Base-by-base conservation (phyloP, 1,139 yeast genomes). In the Debaryomycetaceae sp. region DNA sequence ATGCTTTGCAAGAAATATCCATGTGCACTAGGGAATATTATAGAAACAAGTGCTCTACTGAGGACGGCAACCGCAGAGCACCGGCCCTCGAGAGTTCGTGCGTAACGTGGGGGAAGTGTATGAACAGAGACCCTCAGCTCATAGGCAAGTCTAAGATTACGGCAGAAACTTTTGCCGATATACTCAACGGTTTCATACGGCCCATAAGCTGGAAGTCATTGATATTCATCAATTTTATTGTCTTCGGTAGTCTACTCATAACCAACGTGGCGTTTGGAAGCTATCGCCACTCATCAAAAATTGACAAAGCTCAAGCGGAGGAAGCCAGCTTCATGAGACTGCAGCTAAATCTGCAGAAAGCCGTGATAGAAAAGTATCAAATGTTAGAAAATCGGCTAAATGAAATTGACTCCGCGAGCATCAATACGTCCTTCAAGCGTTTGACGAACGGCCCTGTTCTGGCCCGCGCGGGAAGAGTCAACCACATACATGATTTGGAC, bases 151-250 rank as follows among this genome's bases (percentile, higher is more conserved):
- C 95, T 3, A 76, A 80, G 53, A 79, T 90, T 29, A 80, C 90
- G 0, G 96, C 96, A 0, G 91, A 84, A 57, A 80, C 95, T 0
- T 75, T 89, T 57, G 95, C 95, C 1, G 93, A 85, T 49, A 84
- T 88, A 22, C 72, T 89, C 42, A 86, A 89, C 60, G 84, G 93
- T 2, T 86, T 89, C 53, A 68, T 88, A 36, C 78, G 76, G 47
- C 90, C 90, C 1, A 81, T 89, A 37, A 80, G 87, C 36, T 83
- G 89, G 83, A 88, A 87, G 60, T 75, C 93, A 3, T 72, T 87
- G 59, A 54, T 79, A 3, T 77, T 84, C 45, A 42, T 60, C 33
- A 45, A 49, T 3, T 14, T 54, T 5, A 35, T 57, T 11, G 45
- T 60, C 20, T 52, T 59, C 39, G 65, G 64, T 4, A 57, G 61